Percentiles rank a stretch among this genome's conserved stretches.
Evolutionary conservation across 176 grass and related monocot genomes (phyloP).

Genomic region (Aegilops speltoides): DNA sequence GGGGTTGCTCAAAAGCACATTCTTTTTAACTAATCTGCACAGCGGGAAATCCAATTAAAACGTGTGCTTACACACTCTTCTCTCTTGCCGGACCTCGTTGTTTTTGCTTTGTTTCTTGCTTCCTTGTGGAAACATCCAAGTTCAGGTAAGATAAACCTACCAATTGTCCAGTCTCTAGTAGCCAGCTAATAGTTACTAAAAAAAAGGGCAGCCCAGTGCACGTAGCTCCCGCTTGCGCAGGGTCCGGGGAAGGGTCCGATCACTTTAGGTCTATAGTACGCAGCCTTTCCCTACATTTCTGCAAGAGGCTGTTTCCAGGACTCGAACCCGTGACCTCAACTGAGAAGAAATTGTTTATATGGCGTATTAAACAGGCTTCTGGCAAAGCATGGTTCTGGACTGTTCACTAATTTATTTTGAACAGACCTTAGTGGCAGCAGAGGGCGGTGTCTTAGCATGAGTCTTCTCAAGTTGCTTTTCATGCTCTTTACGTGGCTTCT

Average conservation of each 20-base stretch:
- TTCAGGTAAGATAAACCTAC: background rate
- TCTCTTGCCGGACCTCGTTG: background rate
- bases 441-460: conserved; percentile 35
- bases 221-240: too few species aligned
- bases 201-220: too few species aligned
- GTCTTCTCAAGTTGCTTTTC: conserved; percentile 38
- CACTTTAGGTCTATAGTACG: too few species aligned
- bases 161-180: background rate
- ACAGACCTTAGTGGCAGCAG: conserved; percentile 41
- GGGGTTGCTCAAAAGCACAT: background rate
- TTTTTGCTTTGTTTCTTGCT: background rate
- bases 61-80: background rate
- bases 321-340: too few species aligned
- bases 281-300: too few species aligned
- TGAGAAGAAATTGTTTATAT: background rate
- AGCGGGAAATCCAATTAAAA: background rate
- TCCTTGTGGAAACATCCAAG: background rate
- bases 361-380: background rate
- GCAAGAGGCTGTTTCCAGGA: too few species aligned
- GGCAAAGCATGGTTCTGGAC: conserved; percentile 7
- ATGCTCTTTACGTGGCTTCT: conserved; percentile 36
- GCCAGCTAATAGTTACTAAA: background rate
- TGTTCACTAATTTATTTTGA: conserved; percentile 13
- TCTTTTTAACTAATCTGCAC: background rate
- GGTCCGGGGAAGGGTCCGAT: too few species aligned